Base-by-base conservation (phyloP, 352 stramenopile genomes). In the Thraustotheca clavata region DNA sequence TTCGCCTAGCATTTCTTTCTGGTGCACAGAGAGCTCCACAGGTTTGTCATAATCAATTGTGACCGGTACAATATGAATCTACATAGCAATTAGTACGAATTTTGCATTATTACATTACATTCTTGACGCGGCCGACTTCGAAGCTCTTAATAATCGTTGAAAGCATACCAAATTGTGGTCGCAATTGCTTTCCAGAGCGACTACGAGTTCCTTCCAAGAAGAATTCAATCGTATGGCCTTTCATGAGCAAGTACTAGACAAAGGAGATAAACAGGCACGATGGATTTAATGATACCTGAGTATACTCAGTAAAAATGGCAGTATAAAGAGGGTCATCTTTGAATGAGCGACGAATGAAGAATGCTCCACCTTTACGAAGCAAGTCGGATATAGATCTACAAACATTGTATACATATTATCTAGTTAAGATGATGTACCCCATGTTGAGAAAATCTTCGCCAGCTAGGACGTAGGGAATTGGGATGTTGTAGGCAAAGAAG, bases 1-100 rank as follows among this genome's bases (percentile, higher is more conserved):
- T 65, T 89, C 79, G 16, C 84, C 84, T 4, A 91, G 57, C 0
- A 94, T 65, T 29, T 94, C 84, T 18, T 91, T 88, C 59, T 91
- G 83, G 34, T 94, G 83, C 4, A 94, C 55, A 57, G 89, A 68
- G 16, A 89, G 80, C 66, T 94, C 84, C 22, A 91, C 70, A 2
- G 84, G 83, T 68, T 90, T 91, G 66, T 94, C 84, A 49, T 91
- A 94, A 67, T 94, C 84, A 47, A 94, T 94, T 4, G 82, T 91
- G 26, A 94, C 80, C 0, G 84, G 84, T 9, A 94, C 83, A 60
- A 94, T 76, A 60, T 85, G 79, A 18, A 90, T 71, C 82, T 91
- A 57, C 31, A 20, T 40, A 55, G 20, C 38, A 33, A 60, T 27
- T 34, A 55, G 27, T 66, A 31, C 8, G n/a, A 54, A 57, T 35